Evolutionary conservation across 2,329 filamentous ascomycete species (phyloP).

Genomic region (Paecilomyces niveus): DNA sequence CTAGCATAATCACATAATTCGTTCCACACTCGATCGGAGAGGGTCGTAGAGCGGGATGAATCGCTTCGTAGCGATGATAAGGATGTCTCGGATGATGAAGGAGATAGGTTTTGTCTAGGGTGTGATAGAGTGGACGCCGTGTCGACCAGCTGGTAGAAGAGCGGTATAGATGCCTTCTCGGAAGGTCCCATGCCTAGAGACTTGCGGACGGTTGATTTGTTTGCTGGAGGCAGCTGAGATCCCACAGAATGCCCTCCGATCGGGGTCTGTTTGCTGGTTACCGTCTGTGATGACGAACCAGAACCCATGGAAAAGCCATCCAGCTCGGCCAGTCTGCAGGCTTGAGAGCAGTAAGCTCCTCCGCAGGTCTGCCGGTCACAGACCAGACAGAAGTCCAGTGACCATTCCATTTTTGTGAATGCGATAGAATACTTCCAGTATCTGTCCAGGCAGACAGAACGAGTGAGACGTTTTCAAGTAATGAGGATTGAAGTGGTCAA

Average conservation of each 20-base stretch:
- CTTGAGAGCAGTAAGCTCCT: slow-evolving; percentile 84
- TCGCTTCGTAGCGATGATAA: slow-evolving; percentile 70
- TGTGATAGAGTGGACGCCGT: slow-evolving; percentile 30
- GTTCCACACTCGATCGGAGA: slow-evolving; percentile 70
- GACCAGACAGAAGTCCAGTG: slow-evolving; percentile 85
- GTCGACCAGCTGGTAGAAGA: slow-evolving; percentile 37
- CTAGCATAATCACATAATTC: slow-evolving; percentile 81
- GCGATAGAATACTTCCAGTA: neutral
- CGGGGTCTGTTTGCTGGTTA: slow-evolving; percentile 7
- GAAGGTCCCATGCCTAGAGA: slow-evolving; percentile 15
- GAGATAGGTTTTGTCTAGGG: slow-evolving; percentile 29
- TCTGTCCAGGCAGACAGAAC: neutral
- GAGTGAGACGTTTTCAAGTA: neutral
- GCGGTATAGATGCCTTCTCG: slow-evolving; percentile 57
- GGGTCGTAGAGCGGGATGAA: slow-evolving; percentile 41
- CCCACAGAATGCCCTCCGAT: neutral
- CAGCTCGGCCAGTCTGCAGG: slow-evolving; percentile 80
- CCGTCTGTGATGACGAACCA: slow-evolving; percentile 14
- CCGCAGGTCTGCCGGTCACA: slow-evolving; percentile 84
- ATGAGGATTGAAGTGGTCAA: neutral
- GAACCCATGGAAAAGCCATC: slow-evolving; percentile 59
- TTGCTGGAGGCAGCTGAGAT: neutral
- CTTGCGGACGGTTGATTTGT: neutral
- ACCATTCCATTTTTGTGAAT: slow-evolving; percentile 52
- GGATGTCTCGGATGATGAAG: slow-evolving; percentile 77